These are phyloP conservation scores for Penicillium verrucosum DNA, from an alignment of 2,329 filamentous ascomycete genomes.

Conservation along the genomic window DNA sequence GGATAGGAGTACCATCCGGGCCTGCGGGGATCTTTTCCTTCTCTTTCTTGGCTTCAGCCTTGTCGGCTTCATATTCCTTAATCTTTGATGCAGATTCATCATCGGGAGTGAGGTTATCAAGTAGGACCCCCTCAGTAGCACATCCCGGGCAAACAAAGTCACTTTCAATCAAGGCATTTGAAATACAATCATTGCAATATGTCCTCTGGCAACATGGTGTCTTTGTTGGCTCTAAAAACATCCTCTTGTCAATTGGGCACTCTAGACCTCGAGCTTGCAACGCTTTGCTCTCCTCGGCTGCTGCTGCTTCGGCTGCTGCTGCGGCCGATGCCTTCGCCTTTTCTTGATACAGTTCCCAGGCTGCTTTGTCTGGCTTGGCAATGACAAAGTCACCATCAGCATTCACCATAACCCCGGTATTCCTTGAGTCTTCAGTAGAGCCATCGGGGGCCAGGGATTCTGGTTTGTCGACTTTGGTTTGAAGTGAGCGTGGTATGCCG, in stretches of 20 bases:
- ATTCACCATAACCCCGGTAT: constrained; percentile 94
- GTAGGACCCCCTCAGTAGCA: constrained; percentile 82
- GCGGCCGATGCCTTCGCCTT: constrained; percentile 84
- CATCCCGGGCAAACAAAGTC: constrained; percentile 95
- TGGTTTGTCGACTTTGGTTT: constrained; percentile 93
- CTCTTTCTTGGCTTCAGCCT: constrained; percentile 44
- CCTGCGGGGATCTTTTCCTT: constrained; percentile 36
- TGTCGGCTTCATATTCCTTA: constrained; percentile 65
- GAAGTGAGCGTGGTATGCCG: constrained; percentile 90
- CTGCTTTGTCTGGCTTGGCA: constrained; percentile 88
- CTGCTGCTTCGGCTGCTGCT: constrained; percentile 75
- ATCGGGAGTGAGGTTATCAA: constrained; percentile 85
- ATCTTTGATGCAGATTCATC: constrained; percentile 75
- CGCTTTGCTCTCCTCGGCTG: constrained; percentile 76
- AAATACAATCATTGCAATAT: constrained; percentile 99
- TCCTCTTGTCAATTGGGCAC: constrained; percentile 93
- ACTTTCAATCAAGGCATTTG: constrained; percentile 96
- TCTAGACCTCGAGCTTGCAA: constrained; percentile 83
- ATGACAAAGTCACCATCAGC: constrained; percentile 97
- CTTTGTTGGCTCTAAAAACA: constrained; percentile 98
- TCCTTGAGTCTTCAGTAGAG: constrained; percentile 74
- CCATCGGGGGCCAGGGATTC: constrained; percentile 69
- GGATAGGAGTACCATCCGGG: constrained; percentile 24
- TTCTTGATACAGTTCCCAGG: constrained; percentile 96
- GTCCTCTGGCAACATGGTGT: constrained; percentile 97